Percentiles rank a stretch among this genome's conserved stretches.
Conservation (phyloP, 306 rosid species). For the Neltuma alba region DNA sequence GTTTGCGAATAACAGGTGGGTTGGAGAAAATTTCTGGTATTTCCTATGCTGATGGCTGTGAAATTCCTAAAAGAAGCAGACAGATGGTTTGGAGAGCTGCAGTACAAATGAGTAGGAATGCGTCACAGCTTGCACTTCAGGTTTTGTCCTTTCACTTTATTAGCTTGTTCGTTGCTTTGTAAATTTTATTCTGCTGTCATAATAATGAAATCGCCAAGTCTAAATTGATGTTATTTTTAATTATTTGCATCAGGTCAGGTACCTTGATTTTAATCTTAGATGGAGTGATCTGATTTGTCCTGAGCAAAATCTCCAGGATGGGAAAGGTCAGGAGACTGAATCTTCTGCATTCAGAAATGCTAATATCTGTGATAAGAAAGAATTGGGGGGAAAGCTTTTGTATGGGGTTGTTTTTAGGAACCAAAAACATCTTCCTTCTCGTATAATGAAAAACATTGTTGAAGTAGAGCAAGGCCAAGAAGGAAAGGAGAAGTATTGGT, state of each 20-base stretch:
- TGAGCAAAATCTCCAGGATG: slow-evolving; percentile 79
- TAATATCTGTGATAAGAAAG: slow-evolving; percentile 62
- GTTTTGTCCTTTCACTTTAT: slow-evolving; percentile 39
- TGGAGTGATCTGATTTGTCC: slow-evolving; percentile 97
- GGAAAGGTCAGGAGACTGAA: slow-evolving; percentile 83
- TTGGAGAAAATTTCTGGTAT: slow-evolving; percentile 66
- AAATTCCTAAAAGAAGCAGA: slow-evolving; percentile 84
- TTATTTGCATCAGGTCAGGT: slow-evolving; percentile 80
- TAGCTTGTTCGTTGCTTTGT: slow-evolving; percentile 22
- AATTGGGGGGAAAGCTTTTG: slow-evolving; percentile 53
- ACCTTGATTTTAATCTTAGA: slow-evolving; percentile 78
- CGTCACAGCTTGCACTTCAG: slow-evolving; percentile 93
- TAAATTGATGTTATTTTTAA: slow-evolving; percentile 27
- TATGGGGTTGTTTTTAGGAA: slow-evolving; percentile 83
- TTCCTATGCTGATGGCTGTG: slow-evolving; percentile 74
- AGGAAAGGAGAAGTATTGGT: slow-evolving; percentile 80
- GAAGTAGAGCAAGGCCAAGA: slow-evolving; percentile 63
- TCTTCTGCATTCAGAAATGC: slow-evolving; percentile 96
- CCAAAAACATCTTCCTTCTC: slow-evolving; percentile 96
- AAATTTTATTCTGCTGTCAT: slow-evolving; percentile 26
- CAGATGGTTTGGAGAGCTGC: slow-evolving; percentile 91
- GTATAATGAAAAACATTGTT: slow-evolving; percentile 80
- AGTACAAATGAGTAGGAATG: slow-evolving; percentile 84
- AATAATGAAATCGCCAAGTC: slow-evolving; percentile 33
- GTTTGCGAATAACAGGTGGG: slow-evolving; percentile 68